Conservation (phyloP, 106 monocot genomes). For the Phalaenopsis equestris region DNA sequence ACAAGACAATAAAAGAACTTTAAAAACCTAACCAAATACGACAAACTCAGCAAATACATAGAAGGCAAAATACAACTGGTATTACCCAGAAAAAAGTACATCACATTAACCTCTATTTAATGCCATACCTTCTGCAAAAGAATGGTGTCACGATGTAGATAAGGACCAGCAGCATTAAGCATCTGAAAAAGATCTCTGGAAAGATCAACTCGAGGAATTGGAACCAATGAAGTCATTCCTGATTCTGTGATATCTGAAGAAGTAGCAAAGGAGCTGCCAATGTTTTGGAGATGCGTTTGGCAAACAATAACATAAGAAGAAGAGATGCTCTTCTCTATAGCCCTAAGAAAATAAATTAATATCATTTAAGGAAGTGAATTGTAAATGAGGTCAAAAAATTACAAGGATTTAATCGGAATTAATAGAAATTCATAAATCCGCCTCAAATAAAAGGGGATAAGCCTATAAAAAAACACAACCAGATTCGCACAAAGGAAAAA, state of each 20-base stretch:
- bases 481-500: background rate
- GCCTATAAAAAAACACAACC: background rate
- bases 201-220: conserved; percentile 30
- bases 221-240: conserved; percentile 7
- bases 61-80: background rate
- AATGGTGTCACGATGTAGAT: conserved; percentile 70
- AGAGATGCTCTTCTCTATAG: conserved; percentile 62
- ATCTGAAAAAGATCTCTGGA: conserved; percentile 80
- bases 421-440: background rate
- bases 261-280: conserved; percentile 14
- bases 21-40: background rate
- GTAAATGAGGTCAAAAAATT: background rate
- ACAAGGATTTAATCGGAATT: background rate
- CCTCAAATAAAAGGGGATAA: background rate
- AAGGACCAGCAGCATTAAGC: conserved; percentile 81
- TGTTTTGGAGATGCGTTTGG: conserved; percentile 20
- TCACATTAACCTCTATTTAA: background rate
- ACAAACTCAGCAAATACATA: background rate
- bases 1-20: background rate
- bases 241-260: conserved; percentile 25
- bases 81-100: background rate
- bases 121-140: conserved; percentile 76
- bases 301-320: conserved; percentile 42
- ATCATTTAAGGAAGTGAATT: background rate
- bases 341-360: conserved; percentile 26